These are phyloP conservation scores for Corchorus olitorius DNA, from an alignment of 345 rosid genomes.

Conservation along the genomic window DNA sequence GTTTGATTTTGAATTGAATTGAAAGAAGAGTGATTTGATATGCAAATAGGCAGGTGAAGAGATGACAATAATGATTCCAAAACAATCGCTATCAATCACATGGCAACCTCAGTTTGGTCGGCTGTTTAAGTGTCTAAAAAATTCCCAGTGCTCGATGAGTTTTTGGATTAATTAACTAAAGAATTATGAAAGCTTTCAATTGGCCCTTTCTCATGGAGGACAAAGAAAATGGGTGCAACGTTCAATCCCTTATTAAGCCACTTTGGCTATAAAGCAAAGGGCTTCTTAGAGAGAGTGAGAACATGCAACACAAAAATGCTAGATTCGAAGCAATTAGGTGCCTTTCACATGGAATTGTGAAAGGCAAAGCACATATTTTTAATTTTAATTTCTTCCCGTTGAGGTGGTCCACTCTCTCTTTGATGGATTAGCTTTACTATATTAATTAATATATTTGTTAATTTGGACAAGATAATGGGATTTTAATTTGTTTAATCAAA, in stretches of 20 bases:
- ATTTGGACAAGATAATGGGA: slow-evolving; percentile 28
- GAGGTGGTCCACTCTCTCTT: slow-evolving; percentile 44
- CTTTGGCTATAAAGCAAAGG: slow-evolving; percentile 33
- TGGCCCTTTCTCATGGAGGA: slow-evolving; percentile 27
- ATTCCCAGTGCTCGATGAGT: slow-evolving; percentile 37
- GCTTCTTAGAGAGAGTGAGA: slow-evolving; percentile 34
- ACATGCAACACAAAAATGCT: slow-evolving; percentile 44
- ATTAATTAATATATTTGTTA: slow-evolving; percentile 18
- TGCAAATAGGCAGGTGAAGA: slow-evolving; percentile 23
- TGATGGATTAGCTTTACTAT: slow-evolving; percentile 32
- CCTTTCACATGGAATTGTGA: slow-evolving; percentile 46
- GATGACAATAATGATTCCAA: slow-evolving; percentile 46
- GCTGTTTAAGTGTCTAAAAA: slow-evolving; percentile 40
- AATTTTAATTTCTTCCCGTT: slow-evolving; percentile 6
- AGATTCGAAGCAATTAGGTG: slow-evolving; percentile 49
- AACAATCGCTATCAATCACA: slow-evolving; percentile 55
- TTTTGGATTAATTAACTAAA: slow-evolving; percentile 34
- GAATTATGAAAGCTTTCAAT: slow-evolving; percentile 25
- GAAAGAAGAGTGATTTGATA: not conserved
- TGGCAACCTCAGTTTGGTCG: slow-evolving; percentile 54
- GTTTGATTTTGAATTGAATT: slow-evolving; percentile 13
- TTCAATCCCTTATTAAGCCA: slow-evolving; percentile 29
- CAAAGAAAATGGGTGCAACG: slow-evolving; percentile 33
- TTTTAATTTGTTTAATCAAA: slow-evolving; percentile 34
- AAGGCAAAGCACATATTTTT: not conserved